Evolutionary conservation across 164 flowering plant species (phyloP), one percentile per base, ranked within the genome.

Genomic region (Dillenia suffruticosa): DNA sequence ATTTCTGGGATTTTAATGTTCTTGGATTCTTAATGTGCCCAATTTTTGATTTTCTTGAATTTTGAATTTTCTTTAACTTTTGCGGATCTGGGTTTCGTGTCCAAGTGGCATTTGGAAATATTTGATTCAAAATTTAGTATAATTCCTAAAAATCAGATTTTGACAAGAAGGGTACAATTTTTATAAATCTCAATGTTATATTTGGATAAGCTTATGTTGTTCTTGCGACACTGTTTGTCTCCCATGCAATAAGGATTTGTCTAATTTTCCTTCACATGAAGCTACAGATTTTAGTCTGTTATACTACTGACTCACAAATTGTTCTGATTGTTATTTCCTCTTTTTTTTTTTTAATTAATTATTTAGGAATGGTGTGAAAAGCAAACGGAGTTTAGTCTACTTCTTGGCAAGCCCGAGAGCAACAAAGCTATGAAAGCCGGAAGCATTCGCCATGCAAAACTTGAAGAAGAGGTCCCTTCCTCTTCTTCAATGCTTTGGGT

Each of bases 321-420:
- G 32, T 16, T 52, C 10, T 52, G 22, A n/a, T 52, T 52, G 22
- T 52, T 52, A 51, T 19, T 56, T 59, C 22, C n/a, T 43, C 8
- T 7, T 22, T 10, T 57, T 56, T 44, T 49, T 15, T 54, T 7
- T 52, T 61, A 19, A 51, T 61, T 43, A 44, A 24, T 32, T 32
- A 32, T 22, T 51, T 48, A 90, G 96, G 96, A 92, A 72, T 92
- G 98, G 98, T 92, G 98, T 76, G 96, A 88, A 74, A 92, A 90
- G 56, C 85, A 84, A 74, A 82, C 75, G 88, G 96, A 92, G 77
- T 90, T 74, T 66, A 26, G 8, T 68, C 86, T 92, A 10, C 68
- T 59, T 4, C 61, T 61, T 45, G 87, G 88, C 46, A 78, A 62
- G 67, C 73, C 74, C 47, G 64, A 64, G 70, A 57, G 43, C 46